Base-by-base conservation (phyloP, 805 yeast genomes). In the Candida corydali region DNA sequence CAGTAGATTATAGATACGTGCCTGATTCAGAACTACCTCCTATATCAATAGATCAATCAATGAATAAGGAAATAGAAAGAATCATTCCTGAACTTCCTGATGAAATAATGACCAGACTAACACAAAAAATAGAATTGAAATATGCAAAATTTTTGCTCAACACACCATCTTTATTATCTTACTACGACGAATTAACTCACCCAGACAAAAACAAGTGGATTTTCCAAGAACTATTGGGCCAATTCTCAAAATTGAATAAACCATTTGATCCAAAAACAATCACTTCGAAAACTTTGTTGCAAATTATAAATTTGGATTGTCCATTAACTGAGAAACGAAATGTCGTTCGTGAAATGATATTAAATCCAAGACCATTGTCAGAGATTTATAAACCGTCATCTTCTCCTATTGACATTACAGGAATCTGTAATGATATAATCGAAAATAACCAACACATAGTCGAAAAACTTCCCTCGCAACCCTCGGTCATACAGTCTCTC, bases 21-120 rank as follows among this genome's bases (percentile, higher is more conserved):
- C 96, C 98, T 0, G 98, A 93, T 55, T 86, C 94, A 2, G 98
- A 93, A 55, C 62, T 93, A 20, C 88, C 93, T 0, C 57, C 61
- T 1, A 59, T 89, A 3, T 41, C 50, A 11, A 54, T 91, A 3
- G 63, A 73, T 26, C 39, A 59, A 1, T 52, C 53, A 0, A 70
- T 81, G 4, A 50, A 72, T 0, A 47, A 61, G 0, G 65, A 70
- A 2, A 63, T 83, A 0, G 49, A 56, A 9, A 42, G 50, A 3
- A 51, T 47, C 11, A 50, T 82, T 33, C 89, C 91, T 0, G 64
- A 55, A 8, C 57, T 81, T 1, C 89, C 95, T 0, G 91, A 86
- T 38, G 65, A 62, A 3, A 58, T 76, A 4, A 50, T 86, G 17
- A 57, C 55, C 8, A 57, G 51, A 18, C 59, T 89, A 33, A 58